Evolutionary conservation across 768 basidiomycete genomes (phyloP).

Genomic region (Collybia mongolica): DNA sequence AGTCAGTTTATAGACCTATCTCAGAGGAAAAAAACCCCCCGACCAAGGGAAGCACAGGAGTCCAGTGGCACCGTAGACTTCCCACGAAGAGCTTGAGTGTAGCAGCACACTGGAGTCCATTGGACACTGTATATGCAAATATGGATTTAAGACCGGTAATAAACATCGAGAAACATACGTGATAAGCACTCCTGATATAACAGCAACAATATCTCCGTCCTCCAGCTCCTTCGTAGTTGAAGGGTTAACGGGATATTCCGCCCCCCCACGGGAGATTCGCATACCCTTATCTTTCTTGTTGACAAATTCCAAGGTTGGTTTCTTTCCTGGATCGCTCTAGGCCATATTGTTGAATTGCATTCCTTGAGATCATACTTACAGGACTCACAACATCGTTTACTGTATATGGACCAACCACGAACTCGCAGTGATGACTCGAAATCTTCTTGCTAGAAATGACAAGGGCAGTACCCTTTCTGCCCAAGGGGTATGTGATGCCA

Average conservation of each 20-base stretch:
- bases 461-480: conserved; percentile 55
- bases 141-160: background rate
- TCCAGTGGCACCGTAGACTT: conserved; percentile 35
- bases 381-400: conserved; percentile 54
- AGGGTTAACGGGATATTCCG: conserved; percentile 31
- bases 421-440: conserved; percentile 58
- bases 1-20: background rate
- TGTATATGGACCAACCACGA: conserved; percentile 53
- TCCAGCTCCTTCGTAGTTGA: conserved; percentile 39
- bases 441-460: conserved; percentile 60
- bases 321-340: conserved; percentile 48
- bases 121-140: conserved; percentile 34
- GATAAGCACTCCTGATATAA: conserved; percentile 41
- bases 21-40: conserved; percentile 13
- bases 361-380: background rate
- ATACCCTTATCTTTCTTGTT: conserved; percentile 49
- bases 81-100: conserved; percentile 34
- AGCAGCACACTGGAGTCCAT: conserved; percentile 54
- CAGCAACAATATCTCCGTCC: conserved; percentile 51
- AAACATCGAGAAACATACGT: conserved; percentile 36
- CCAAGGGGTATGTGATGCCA: conserved; percentile 49
- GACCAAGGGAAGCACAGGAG: conserved; percentile 56
- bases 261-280: conserved; percentile 37
- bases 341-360: background rate
- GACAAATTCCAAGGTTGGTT: conserved; percentile 47